Conservation (phyloP, 2,329 filamentous ascomycete species). For the Neofusicoccum laricinum region DNA sequence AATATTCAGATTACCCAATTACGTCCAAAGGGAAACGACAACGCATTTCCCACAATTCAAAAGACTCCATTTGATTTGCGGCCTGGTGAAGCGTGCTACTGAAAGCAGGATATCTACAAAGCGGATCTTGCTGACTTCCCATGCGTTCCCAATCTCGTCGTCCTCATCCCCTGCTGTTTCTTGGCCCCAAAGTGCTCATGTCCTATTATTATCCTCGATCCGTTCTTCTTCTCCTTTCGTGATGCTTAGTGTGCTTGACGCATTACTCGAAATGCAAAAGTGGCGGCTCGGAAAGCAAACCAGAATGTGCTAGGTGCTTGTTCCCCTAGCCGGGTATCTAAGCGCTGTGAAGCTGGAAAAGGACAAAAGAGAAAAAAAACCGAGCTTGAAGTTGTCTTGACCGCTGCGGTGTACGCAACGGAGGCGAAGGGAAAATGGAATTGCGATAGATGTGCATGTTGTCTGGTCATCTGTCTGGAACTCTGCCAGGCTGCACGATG, state of each 20-base stretch:
- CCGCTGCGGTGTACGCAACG: background rate
- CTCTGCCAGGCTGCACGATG: background rate
- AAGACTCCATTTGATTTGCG: background rate
- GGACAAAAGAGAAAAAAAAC: background rate
- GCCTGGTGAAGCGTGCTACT: slow-evolving; percentile 7
- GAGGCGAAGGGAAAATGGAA: background rate
- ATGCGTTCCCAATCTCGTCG: background rate
- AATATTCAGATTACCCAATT: too few species aligned
- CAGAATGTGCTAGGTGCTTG: slow-evolving; percentile 2
- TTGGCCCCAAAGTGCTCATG: background rate
- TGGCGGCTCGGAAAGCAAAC: background rate
- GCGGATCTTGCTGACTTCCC: background rate
- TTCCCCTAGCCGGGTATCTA: slow-evolving; percentile 11
- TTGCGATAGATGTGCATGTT: background rate
- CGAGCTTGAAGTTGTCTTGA: background rate
- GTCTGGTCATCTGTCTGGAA: background rate
- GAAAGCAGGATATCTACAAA: slow-evolving; percentile 7
- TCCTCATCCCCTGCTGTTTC: background rate
- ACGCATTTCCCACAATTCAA: too few species aligned
- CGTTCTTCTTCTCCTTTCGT: background rate
- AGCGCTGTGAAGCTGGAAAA: background rate
- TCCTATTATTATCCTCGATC: background rate
- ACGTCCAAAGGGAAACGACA: too few species aligned
- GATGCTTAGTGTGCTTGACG: background rate
- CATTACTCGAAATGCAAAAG: background rate